These are phyloP conservation scores for Quercus dentata DNA, from an alignment of 306 rosid species.

Conservation along the genomic window DNA sequence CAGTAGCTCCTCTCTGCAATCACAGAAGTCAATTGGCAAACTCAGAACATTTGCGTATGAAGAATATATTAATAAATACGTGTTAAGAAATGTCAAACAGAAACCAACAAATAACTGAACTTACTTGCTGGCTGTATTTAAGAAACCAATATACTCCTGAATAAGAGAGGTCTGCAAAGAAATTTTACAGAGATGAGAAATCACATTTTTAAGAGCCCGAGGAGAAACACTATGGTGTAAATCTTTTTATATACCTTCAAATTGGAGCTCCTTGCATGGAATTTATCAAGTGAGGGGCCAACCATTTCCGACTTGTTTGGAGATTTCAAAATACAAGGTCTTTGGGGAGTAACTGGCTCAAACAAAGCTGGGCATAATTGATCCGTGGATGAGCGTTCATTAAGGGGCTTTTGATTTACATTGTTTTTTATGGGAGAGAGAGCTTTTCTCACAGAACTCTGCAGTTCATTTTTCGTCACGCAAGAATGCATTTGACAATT, in stretches of 20 bases:
- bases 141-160: slow-evolving; percentile 71
- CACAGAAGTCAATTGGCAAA: not conserved
- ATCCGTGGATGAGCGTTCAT: slow-evolving; percentile 23
- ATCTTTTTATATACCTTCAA: slow-evolving; percentile 48
- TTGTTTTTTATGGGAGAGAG: slow-evolving; percentile 62
- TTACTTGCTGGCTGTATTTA: slow-evolving; percentile 88
- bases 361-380: slow-evolving; percentile 3
- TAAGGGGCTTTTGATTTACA: slow-evolving; percentile 21
- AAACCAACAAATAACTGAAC: not conserved
- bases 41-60: not conserved
- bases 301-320: slow-evolving; percentile 24
- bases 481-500: slow-evolving; percentile 27
- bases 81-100: not conserved
- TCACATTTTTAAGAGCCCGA: not conserved
- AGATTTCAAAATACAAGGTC: slow-evolving; percentile 31
- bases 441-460: slow-evolving; percentile 57
- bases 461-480: slow-evolving; percentile 26
- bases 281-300: slow-evolving; percentile 70
- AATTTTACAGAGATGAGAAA: slow-evolving; percentile 19
- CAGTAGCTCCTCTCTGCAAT: slow-evolving; percentile 72
- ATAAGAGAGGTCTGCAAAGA: slow-evolving; percentile 54
- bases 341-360: slow-evolving; percentile 39
- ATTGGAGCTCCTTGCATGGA: slow-evolving; percentile 49
- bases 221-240: not conserved
- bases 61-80: not conserved